phyloP scores from a whole-genome alignment of 495 filamentous ascomycete genomes.

The Ramalina intermedia region DNA sequence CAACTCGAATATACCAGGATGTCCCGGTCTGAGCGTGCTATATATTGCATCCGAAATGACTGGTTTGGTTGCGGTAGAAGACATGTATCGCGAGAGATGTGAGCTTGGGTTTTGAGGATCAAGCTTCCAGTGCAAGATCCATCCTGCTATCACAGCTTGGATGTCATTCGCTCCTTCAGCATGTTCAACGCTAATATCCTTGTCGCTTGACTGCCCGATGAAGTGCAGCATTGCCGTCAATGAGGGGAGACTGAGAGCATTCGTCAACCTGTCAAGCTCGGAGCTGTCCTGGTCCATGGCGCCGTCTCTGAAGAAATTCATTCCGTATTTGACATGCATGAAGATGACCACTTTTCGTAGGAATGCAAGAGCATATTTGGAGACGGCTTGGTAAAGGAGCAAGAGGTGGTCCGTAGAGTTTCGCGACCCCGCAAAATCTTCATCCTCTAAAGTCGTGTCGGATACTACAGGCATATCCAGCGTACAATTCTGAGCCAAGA shows the following conservation, averaged over 20 bases:
- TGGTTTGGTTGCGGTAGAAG: neutral
- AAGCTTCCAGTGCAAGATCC: conserved; percentile 53
- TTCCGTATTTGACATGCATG: conserved; percentile 73
- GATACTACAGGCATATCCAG: too few relatives aligned
- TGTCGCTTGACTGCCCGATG: conserved; percentile 15
- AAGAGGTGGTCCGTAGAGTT: neutral
- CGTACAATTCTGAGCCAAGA: neutral
- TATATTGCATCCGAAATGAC: conserved; percentile 12
- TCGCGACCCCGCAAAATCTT: neutral
- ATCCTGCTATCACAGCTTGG: conserved; percentile 42
- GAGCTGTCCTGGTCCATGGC: conserved; percentile 48
- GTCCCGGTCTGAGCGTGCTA: conserved; percentile 37
- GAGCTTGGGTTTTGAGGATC: too few relatives aligned
- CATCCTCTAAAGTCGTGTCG: neutral
- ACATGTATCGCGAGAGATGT: conserved; percentile 2
- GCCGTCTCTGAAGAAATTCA: conserved; percentile 69
- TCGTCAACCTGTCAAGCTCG: conserved; percentile 72
- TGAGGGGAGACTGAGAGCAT: conserved; percentile 56
- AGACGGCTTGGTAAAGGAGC: conserved; percentile 21
- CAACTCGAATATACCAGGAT: conserved; percentile 87
- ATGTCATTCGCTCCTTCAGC: neutral
- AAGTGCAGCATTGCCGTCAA: conserved; percentile 63
- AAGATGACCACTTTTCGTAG: conserved; percentile 74
- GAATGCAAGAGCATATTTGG: conserved; percentile 78
- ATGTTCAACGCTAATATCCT: neutral